Conservation (phyloP, 2,329 filamentous ascomycete genomes). For the Lomentospora prolificans region DNA sequence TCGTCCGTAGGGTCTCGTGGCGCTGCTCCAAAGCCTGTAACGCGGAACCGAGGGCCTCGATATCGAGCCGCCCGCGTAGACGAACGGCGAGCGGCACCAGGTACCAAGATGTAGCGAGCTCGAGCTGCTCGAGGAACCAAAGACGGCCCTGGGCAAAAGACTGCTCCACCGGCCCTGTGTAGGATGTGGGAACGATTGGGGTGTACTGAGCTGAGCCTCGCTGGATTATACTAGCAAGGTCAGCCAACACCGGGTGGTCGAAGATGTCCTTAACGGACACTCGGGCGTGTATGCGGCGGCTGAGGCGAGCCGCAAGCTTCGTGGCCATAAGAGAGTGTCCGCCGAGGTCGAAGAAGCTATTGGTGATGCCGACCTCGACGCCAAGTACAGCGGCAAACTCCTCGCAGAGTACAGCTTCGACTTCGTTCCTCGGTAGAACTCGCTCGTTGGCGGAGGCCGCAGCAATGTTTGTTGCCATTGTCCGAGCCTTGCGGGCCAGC, state of each 20-base stretch:
- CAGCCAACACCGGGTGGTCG: background rate
- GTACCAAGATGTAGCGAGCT: slow-evolving; percentile 13
- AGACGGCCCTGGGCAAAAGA: slow-evolving; percentile 16
- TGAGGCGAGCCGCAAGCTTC: slow-evolving; percentile 23
- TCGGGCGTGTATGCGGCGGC: background rate
- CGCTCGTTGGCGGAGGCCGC: background rate
- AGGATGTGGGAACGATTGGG: background rate
- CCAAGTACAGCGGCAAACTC: slow-evolving; percentile 22
- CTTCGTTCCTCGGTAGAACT: slow-evolving; percentile 7
- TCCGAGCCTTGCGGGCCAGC: background rate
- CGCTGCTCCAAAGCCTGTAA: slow-evolving; percentile 13
- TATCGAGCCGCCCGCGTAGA: slow-evolving; percentile 10
- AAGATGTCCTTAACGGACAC: slow-evolving; percentile 4
- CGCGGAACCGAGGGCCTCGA: slow-evolving; percentile 10
- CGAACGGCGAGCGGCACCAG: slow-evolving; percentile 12
- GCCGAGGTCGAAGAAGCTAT: slow-evolving; percentile 39
- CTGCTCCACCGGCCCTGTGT: slow-evolving; percentile 14
- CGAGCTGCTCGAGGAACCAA: slow-evolving; percentile 16
- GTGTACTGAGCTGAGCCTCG: slow-evolving; percentile 4
- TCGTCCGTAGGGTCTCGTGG: slow-evolving; percentile 15
- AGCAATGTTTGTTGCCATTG: background rate
- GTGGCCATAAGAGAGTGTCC: slow-evolving; percentile 40
- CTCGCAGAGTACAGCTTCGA: slow-evolving; percentile 24
- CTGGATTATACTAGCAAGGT: background rate
- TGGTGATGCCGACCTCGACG: slow-evolving; percentile 24